Evolutionary conservation across 441 rosid genomes (phyloP), one percentile per base, ranked within the genome.

Genomic region (Adansonia rubrostipa): DNA sequence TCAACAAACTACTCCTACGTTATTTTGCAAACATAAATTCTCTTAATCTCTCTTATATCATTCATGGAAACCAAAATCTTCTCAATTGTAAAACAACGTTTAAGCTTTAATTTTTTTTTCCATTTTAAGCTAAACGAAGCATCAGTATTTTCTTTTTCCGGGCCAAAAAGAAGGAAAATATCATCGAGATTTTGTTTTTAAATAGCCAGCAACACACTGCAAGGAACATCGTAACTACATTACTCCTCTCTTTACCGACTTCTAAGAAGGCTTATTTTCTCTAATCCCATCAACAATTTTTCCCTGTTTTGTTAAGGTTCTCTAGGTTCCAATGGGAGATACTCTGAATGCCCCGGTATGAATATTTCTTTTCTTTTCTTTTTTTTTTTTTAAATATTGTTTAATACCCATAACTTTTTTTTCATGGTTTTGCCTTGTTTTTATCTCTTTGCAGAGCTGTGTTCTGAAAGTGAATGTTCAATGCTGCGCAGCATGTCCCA

Each of bases 381-480:
- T 40, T 44, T 40, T 57, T 7, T 57, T 33, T 57, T 28, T 22
- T 11, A 1, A n/a, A 33, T 33, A 33, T 33, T 15, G 22, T 3
- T 71, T 48, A 11, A 6, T 9, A 9, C 50, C 63, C 24, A 9
- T 20, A 4, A 13, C 36, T 33, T 3, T 19, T 2, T 74, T 74
- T 22, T 45, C 19, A 44, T 11, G 19, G 28, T n/a, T 56, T 56
- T 57, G 4, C 17, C 8, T n/a, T 20, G 0, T 57, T 24, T 28
- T 44, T 9, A 42, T 66, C 45, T 44, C 51, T 9, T 17, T 6
- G 71, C 28, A 66, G 71, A 28, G 48, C 51, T 78, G 83, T 44
- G 76, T 79, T 33, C 7, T 85, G 24, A 77, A 50, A 71, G 76
- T 71, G 63, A 19, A 77, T 58, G 60, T 65, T 71, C 73, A 28